Evolutionary conservation across 75 land plant genomes (phyloP).

Genomic region (Ceratopteris richardii): DNA sequence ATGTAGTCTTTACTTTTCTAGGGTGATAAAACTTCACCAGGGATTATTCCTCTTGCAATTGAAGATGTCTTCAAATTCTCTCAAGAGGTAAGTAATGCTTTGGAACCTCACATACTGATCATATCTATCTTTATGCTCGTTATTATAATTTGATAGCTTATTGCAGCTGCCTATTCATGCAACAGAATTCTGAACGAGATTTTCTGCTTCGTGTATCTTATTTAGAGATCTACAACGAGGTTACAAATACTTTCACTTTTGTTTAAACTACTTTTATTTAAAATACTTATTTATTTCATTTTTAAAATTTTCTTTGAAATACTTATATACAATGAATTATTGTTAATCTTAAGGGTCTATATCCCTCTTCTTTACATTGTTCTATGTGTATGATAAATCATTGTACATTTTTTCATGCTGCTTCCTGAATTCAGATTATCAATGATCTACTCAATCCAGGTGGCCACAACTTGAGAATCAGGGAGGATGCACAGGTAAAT

Average conservation of each 20-base stretch:
- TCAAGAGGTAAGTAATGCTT: conserved; percentile 30
- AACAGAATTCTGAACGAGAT: conserved; percentile 43
- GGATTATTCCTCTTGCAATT: conserved; percentile 47
- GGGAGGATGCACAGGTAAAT: conserved; percentile 74
- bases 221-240: conserved; percentile 56
- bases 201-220: conserved; percentile 53
- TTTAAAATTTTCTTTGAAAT: not conserved
- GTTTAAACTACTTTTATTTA: not conserved
- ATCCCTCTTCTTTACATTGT: no score
- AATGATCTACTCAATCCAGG: conserved; percentile 79
- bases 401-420: not conserved
- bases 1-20: conserved; percentile 5
- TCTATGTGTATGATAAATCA: not conserved
- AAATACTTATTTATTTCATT: not conserved
- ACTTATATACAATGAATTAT: no score
- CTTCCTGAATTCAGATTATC: conserved; percentile 49
- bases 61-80: conserved; percentile 46
- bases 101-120: not conserved
- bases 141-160: not conserved
- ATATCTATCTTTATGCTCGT: not conserved
- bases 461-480: conserved; percentile 61
- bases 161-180: not conserved
- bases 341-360: no score
- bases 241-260: conserved; percentile 3
- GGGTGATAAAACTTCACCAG: conserved; percentile 59